Percentiles rank a stretch among this genome's conserved stretches.
Evolutionary conservation across 1,284 basidiomycete species (phyloP).

Genomic region (Ustilago loliicola): DNA sequence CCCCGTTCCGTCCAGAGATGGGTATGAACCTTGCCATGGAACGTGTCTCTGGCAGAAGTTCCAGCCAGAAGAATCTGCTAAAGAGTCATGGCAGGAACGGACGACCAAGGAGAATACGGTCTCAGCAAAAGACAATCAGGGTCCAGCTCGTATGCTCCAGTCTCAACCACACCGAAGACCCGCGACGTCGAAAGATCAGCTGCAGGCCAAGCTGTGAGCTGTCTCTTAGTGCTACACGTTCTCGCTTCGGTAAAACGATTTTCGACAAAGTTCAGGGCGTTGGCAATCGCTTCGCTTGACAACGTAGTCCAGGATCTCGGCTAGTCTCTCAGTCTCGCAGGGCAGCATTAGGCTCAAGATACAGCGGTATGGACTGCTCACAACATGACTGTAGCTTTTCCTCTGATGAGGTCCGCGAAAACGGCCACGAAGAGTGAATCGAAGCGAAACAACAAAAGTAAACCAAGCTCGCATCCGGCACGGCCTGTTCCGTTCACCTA

Average conservation of each 20-base stretch:
- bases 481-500: slow-evolving; percentile 3
- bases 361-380: too few species aligned
- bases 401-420: too few species aligned
- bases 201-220: background rate
- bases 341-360: background rate
- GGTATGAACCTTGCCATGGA: too few species aligned
- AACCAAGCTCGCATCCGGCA: slow-evolving; percentile 7
- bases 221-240: slow-evolving; percentile 20
- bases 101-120: background rate
- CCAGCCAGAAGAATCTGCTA: too few species aligned
- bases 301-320: background rate
- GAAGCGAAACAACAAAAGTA: background rate
- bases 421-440: too few species aligned
- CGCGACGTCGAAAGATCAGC: background rate
- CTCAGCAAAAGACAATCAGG: background rate
- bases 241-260: slow-evolving; percentile 17
- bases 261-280: background rate
- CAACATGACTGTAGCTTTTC: too few species aligned
- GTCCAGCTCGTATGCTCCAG: background rate
- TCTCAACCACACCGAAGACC: background rate
- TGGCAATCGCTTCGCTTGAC: slow-evolving; percentile 6
- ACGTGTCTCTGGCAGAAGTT: too few species aligned
- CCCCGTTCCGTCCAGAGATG: background rate
- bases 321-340: background rate
- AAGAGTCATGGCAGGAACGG: background rate